These are phyloP conservation scores for Acanthamoeba royreba DNA, from an alignment of 208 protist species.

Conservation along the genomic window DNA sequence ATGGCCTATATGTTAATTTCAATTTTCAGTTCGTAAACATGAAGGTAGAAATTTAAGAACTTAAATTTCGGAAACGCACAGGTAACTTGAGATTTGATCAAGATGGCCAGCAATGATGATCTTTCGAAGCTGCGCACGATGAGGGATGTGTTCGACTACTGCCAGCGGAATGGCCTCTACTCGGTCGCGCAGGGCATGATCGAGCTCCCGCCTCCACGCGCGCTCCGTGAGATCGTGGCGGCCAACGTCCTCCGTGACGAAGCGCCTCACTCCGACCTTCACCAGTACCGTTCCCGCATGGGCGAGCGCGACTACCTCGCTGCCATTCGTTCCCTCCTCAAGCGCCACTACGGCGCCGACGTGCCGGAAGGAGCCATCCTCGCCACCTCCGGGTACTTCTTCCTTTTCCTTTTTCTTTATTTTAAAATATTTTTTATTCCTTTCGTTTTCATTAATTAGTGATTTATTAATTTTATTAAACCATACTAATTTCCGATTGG, in stretches of 20 bases:
- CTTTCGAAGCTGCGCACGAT: neutral
- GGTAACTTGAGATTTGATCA: no score
- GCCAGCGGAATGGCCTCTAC: constrained; percentile 17
- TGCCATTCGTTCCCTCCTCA: neutral
- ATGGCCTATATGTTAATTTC: no score
- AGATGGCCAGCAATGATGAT: neutral
- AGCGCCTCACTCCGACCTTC: neutral
- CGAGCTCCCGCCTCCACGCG: constrained; percentile 9
- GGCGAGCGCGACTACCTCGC: neutral
- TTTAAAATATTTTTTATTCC: neutral
- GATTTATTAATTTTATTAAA: neutral
- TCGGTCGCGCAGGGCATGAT: constrained; percentile 45
- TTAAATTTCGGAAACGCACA: no score
- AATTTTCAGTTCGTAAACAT: no score
- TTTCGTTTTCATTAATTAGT: neutral
- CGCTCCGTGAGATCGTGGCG: neutral
- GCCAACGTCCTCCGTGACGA: neutral
- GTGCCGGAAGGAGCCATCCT: neutral
- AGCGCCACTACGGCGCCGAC: neutral
- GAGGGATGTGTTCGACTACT: constrained; percentile 41
- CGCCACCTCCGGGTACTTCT: neutral
- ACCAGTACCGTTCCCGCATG: neutral
- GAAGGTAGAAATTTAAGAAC: no score
- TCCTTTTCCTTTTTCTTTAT: neutral
- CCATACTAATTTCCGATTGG: neutral